These are phyloP conservation scores for Pholiota microspora DNA, from an alignment of 768 basidiomycete species.

Conservation along the genomic window DNA sequence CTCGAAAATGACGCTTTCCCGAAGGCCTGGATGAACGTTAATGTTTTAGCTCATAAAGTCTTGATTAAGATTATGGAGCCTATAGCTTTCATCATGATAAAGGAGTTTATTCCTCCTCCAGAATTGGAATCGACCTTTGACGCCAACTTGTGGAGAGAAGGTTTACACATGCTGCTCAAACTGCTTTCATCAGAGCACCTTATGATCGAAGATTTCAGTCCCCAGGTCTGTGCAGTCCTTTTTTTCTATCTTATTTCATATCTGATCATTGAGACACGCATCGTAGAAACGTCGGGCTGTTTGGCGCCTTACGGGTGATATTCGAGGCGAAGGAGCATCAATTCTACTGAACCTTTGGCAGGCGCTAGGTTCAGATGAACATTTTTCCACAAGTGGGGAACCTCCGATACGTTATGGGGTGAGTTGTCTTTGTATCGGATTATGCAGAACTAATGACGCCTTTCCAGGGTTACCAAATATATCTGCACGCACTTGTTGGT, in stretches of 20 bases:
- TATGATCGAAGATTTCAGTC: conserved; percentile 92
- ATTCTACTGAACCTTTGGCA: conserved; percentile 84
- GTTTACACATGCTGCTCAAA: conserved; percentile 78
- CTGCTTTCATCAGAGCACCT: conserved; percentile 88
- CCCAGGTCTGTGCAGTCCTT: conserved; percentile 65
- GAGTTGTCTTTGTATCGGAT: conserved; percentile 11
- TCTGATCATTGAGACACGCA: background rate
- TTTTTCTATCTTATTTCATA: background rate
- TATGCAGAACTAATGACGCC: conserved; percentile 6
- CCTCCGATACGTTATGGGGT: conserved; percentile 69
- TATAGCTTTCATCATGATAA: conserved; percentile 71
- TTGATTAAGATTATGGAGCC: conserved; percentile 88
- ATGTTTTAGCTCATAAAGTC: conserved; percentile 83
- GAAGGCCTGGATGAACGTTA: conserved; percentile 87
- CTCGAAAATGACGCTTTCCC: conserved; percentile 89
- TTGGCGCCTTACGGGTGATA: conserved; percentile 95
- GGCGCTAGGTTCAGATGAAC: conserved; percentile 75
- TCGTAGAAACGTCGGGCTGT: conserved; percentile 88
- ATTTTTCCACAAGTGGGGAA: conserved; percentile 48
- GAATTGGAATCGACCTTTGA: conserved; percentile 69
- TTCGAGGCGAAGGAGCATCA: conserved; percentile 86
- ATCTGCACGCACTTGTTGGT: conserved; percentile 81
- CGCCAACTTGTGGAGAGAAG: conserved; percentile 74
- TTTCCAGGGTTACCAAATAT: conserved; percentile 81
- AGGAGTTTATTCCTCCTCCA: conserved; percentile 75